Conservation (phyloP, 2,329 filamentous ascomycete species). For the Cladosporium sp. region DNA sequence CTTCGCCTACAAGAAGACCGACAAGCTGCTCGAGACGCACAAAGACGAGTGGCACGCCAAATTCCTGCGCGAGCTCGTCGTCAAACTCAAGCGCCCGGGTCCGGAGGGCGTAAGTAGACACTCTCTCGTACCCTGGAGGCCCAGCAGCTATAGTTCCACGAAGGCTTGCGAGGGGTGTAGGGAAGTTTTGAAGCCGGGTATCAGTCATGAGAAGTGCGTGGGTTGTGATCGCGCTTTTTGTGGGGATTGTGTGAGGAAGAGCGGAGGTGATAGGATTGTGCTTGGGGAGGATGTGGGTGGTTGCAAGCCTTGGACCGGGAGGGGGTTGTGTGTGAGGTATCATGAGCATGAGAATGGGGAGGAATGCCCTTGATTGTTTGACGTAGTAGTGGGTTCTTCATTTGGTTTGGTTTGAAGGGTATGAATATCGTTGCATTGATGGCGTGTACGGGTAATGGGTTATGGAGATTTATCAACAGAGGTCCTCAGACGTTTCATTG, state of each 20-base stretch:
- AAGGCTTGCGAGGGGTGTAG: conserved; percentile 38
- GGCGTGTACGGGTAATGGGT: not conserved
- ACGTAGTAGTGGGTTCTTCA: not conserved
- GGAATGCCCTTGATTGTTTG: conserved; percentile 3
- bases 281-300: conserved; percentile 30
- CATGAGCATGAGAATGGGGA: conserved; percentile 34
- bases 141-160: conserved; percentile 30
- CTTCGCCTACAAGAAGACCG: conserved; percentile 51
- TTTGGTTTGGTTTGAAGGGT: not conserved
- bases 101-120: conserved; percentile 40
- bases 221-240: conserved; percentile 42
- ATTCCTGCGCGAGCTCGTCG: conserved; percentile 45
- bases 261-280: conserved; percentile 24
- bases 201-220: conserved; percentile 37
- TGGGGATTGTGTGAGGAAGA: conserved; percentile 34
- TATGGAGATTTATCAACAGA: not conserved
- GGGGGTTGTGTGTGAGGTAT: conserved; percentile 33
- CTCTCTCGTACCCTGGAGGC: conserved; percentile 36
- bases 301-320: conserved; percentile 37
- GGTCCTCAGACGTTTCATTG: too few species aligned
- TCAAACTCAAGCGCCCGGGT: conserved; percentile 44
- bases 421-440: not conserved
- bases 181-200: conserved; percentile 35
- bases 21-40: conserved; percentile 44
- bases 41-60: conserved; percentile 45